These are phyloP conservation scores for Tylopilus felleus DNA, from an alignment of 768 basidiomycete species.

Conservation along the genomic window DNA sequence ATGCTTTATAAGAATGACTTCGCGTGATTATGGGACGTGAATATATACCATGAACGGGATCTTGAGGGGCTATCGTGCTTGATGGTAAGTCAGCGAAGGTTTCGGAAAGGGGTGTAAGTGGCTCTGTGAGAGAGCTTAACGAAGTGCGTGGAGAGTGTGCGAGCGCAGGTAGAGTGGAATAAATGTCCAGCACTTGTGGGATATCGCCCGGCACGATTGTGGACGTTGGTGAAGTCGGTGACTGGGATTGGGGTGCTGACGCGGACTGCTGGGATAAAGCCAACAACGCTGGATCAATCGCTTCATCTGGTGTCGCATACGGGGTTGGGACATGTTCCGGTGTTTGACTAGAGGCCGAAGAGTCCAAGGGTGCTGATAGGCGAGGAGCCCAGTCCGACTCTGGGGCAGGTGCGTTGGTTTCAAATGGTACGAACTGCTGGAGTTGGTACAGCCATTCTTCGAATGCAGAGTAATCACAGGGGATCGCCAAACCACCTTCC, in stretches of 20 bases:
- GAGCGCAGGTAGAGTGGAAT: slow-evolving; percentile 20
- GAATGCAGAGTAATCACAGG: slow-evolving; percentile 39
- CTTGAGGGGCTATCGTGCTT: background rate
- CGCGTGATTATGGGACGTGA: background rate
- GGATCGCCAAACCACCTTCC: background rate
- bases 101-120: slow-evolving; percentile 25
- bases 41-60: slow-evolving; percentile 10
- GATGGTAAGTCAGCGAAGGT: slow-evolving; percentile 7
- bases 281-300: slow-evolving; percentile 33
- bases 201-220: background rate
- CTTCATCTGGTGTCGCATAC: slow-evolving; percentile 16
- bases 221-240: background rate
- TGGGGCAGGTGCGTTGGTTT: slow-evolving; percentile 3
- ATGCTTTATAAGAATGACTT: slow-evolving; percentile 3
- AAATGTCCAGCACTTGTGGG: slow-evolving; percentile 1
- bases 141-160: slow-evolving; percentile 31
- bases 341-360: background rate
- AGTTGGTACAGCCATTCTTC: slow-evolving; percentile 53
- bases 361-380: background rate
- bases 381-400: slow-evolving; percentile 9
- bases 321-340: background rate
- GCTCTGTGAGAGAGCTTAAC: slow-evolving; percentile 29
- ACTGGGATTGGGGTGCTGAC: background rate
- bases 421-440: slow-evolving; percentile 40
- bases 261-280: slow-evolving; percentile 23